Base-by-base conservation (phyloP, 352 stramenopile genomes). In the Globisporangium nodosum region DNA sequence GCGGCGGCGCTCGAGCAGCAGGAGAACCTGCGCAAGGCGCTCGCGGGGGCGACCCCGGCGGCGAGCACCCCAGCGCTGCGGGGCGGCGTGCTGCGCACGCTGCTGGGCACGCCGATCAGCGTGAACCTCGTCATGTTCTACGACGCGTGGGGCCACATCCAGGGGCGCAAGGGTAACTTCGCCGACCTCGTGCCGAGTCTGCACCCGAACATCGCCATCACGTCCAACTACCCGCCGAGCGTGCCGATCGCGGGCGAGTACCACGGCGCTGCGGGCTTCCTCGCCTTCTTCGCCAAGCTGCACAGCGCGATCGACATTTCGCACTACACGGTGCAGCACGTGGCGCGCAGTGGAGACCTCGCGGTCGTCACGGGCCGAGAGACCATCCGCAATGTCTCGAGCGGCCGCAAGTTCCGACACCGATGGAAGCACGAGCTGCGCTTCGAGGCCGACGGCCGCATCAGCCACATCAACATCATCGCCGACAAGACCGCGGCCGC, bases 401-500 rank as follows among this genome's bases (percentile, higher is more conserved):
- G 85, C 65, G 72, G 82, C 43, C 73, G 78, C 37, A 78, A 84
- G 49, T 94, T 92, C 66, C 75, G 82, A 18, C 85, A 94, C 54
- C 68, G 90, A 60, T 94, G 82, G 82, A 89, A 85, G 60, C 85
- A 94, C 60, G 82, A 90, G 58, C 66, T 94, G 31, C 81, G 82
- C 5, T 92, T 94, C 52, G 80, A 87, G 58, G 73, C 74, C 21
- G 82, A 92, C 57, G 85, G 85, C 11, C 78, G 82, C 31, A 84
- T 94, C 53, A 90, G 78, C 49, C 78, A 92, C 59, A 86, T 94
- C 65, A 89, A 92, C 62, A 87, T 94, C 68, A 71, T 92, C 18
- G 85, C 74, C n/a, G 85, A 94, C 64, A 87, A 91, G 57, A 87
- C 79, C 9, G 80, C 85, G 5, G 83, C 85, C 1, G 70, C 85